phyloP scores from a whole-genome alignment of 306 rosid species.

The Lathyrus tuberosus region DNA sequence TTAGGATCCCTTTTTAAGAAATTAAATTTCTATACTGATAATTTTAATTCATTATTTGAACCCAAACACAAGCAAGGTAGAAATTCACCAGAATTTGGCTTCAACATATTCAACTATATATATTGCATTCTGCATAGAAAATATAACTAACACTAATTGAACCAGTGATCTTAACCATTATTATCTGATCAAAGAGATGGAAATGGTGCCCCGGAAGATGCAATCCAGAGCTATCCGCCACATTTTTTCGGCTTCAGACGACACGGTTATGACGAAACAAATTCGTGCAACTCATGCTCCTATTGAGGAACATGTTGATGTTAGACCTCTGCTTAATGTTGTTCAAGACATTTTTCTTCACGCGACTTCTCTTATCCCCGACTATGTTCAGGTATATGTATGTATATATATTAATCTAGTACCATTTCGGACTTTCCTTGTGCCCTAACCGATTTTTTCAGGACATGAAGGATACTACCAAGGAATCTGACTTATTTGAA shows the following conservation, averaged over 20 bases:
- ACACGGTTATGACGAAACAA: constrained; percentile 46
- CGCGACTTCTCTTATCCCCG: constrained; percentile 44
- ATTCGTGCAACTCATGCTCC: constrained; percentile 56
- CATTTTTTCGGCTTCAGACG: constrained; percentile 48
- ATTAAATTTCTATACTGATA: not conserved
- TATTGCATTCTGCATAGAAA: constrained; percentile 1
- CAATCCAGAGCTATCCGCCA: constrained; percentile 39
- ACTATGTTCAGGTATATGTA: constrained; percentile 36
- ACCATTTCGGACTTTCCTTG: constrained; percentile 4
- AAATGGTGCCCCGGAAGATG: constrained; percentile 28
- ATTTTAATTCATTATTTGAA: constrained; percentile 23
- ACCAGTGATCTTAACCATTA: constrained; percentile 6
- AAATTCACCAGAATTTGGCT: constrained; percentile 28
- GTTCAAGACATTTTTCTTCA: constrained; percentile 53
- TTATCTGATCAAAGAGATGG: constrained; percentile 38
- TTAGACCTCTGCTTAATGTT: constrained; percentile 55
- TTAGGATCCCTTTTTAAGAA: constrained; percentile 14
- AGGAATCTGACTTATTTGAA: constrained; percentile 42
- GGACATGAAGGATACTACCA: constrained; percentile 37
- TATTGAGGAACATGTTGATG: constrained; percentile 38
- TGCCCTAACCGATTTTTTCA: not conserved
- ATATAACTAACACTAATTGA: not conserved
- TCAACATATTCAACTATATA: constrained; percentile 30
- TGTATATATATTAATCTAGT: not conserved
- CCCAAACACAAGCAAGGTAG: constrained; percentile 67